These are phyloP conservation scores for Aeminium ludgeri DNA, from an alignment of 495 filamentous ascomycete genomes.

Conservation along the genomic window DNA sequence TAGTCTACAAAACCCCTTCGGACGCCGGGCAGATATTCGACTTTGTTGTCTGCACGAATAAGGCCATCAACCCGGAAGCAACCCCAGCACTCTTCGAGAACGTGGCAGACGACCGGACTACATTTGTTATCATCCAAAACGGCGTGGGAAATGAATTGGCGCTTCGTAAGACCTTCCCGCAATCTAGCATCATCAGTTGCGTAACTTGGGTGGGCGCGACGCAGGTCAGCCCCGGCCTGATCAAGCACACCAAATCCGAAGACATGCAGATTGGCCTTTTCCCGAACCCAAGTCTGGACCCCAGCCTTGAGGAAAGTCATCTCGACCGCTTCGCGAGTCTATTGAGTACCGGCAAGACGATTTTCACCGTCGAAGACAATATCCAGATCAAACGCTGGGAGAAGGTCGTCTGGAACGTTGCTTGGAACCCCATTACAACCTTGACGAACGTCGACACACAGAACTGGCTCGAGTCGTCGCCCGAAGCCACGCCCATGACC, in stretches of 20 bases:
- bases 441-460: slow-evolving; percentile 35
- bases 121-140: slow-evolving; percentile 26
- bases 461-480: slow-evolving; percentile 29
- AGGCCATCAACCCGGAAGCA: slow-evolving; percentile 31
- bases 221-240: slow-evolving; percentile 30
- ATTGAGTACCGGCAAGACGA: slow-evolving; percentile 26
- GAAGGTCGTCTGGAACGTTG: slow-evolving; percentile 39
- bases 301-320: slow-evolving; percentile 17
- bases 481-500: slow-evolving; percentile 30
- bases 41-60: slow-evolving; percentile 35
- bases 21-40: slow-evolving; percentile 27
- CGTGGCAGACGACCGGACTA: slow-evolving; percentile 20
- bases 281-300: slow-evolving; percentile 22
- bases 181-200: slow-evolving; percentile 21
- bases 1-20: slow-evolving; percentile 29
- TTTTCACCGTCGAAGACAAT: slow-evolving; percentile 26
- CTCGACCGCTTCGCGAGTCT: slow-evolving; percentile 28
- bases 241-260: slow-evolving; percentile 33
- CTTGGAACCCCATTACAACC: slow-evolving; percentile 37
- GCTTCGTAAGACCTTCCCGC: slow-evolving; percentile 20
- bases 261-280: slow-evolving; percentile 27
- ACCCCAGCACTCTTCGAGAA: slow-evolving; percentile 26
- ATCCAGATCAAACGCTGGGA: slow-evolving; percentile 36
- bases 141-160: slow-evolving; percentile 27
- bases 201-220: slow-evolving; percentile 35